Evolutionary conservation across 1,284 basidiomycete species (phyloP), one percentile per base, ranked within the genome.

Genomic region (Cystobasidiaceae sp.): DNA sequence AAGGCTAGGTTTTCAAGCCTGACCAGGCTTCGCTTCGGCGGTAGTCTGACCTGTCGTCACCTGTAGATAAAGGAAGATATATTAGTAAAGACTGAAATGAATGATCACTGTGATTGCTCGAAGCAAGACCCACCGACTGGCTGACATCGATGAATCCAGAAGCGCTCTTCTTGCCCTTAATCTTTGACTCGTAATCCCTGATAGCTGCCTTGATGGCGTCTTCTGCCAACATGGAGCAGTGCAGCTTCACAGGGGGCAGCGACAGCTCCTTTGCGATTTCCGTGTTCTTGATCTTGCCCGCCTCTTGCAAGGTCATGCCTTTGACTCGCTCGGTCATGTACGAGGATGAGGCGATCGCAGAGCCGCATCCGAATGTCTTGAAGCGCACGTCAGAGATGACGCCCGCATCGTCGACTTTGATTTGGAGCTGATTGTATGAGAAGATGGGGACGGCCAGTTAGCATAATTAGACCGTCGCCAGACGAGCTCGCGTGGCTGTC

Each of bases 321-420:
- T 89, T 96, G 71, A 99, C 93, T 56, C 93, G 88, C 80, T 98
- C 94, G 19, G 94, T 99, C 88, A 96, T 92, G 78, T 93, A 97
- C 11, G 89, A 92, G 74, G 89, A 92, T 3, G 91, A 94, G 1
- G 96, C 96, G 70, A 98, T 98, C 70, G 94, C 96, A 69, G 90
- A 94, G 63, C 96, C 91, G 77, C 91, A 94, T 15, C 93, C 93
- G 77, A 96, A 97, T 0, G 93, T 96, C 82, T 96, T 97, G 84
- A 97, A 98, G 79, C 94, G 96, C 78, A 97, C 96, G 76, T 98
- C 94, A 62, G 88, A 89, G 75, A 99, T 99, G 78, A 97, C 85
- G 44, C 92, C 74, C 67, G 89, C 83, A 70, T 96, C 93, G 78
- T 93, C 87, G 66, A 99, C 96, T 73, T 91, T 89, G 77, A 99